A percentile compares a stretch with the other conserved stretches of the same genome.
Evolutionary conservation across 805 yeast genomes (phyloP).

Genomic region (Hanseniaspora taiwanica): DNA sequence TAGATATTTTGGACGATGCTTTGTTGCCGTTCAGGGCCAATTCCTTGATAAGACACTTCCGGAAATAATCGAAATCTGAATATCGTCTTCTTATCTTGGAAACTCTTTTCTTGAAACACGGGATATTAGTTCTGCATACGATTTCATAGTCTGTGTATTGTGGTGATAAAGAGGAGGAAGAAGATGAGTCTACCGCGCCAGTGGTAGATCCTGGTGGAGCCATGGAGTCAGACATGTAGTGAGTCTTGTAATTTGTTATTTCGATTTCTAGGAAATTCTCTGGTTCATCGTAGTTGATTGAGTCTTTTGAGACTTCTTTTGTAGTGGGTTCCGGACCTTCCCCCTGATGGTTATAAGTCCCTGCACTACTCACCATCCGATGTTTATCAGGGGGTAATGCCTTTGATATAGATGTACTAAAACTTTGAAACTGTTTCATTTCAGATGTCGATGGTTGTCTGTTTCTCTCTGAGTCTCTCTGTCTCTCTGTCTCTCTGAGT

Average conservation of each 20-base stretch:
- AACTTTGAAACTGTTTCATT: conserved; percentile 5
- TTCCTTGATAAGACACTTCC: conserved; percentile 62
- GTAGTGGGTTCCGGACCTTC: neutral
- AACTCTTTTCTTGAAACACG: conserved; percentile 55
- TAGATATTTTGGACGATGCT: conserved; percentile 42
- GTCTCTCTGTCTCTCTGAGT: neutral
- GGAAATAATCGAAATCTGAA: conserved; percentile 76
- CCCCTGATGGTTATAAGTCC: neutral
- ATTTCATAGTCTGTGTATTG: conserved; percentile 87
- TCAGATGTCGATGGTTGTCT: neutral
- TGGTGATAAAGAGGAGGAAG: conserved; percentile 26
- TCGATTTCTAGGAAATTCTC: conserved; percentile 90
- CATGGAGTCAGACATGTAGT: conserved; percentile 6
- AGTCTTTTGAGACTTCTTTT: conserved; percentile 2
- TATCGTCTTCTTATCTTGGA: conserved; percentile 74
- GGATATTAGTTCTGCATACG: conserved; percentile 80
- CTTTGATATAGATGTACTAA: conserved; percentile 4
- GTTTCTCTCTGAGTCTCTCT: neutral
- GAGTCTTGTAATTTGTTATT: conserved; percentile 32
- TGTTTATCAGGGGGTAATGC: neutral
- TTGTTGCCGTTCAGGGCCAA: conserved; percentile 26
- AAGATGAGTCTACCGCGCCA: too few species aligned
- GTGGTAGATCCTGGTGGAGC: neutral
- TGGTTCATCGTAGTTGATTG: conserved; percentile 62
- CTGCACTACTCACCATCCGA: neutral